Evolutionary conservation across 306 rosid species (phyloP), one percentile per base, ranked within the genome.

Genomic region (Fragaria ananassa): DNA sequence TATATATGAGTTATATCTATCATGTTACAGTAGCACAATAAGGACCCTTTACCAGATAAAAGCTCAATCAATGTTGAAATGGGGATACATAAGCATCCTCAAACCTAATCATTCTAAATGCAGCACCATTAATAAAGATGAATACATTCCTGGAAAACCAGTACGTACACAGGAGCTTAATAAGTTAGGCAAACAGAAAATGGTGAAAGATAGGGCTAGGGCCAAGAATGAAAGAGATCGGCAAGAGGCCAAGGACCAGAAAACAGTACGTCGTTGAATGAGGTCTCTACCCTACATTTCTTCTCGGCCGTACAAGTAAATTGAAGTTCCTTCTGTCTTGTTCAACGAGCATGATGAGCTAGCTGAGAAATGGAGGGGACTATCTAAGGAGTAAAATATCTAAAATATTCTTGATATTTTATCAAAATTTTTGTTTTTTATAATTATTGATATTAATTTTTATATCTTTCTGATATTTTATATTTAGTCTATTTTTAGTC

Each of bases 261-360:
- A 39, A 17, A 41, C 8, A 39, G n/a, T 31, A 41, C 19, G 44
- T 25, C 0, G 25, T 34, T 70, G 63, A 51, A 35, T 17, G 8
- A 3, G 69, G 29, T 23, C 37, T 15, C 68, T 42, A 51, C 37
- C 77, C 69, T 60, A 74, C 78, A 17, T 17, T 5, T 53, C 23
- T 57, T 8, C 41, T 61, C 41, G 41, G 49, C 12, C 41, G 44
- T 29, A 42, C 58, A 42, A 34, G 31, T 3, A 58, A 73, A 57
- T 60, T 60, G 58, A 74, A 60, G 27, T 74, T 60, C 77, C 45
- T 74, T 60, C 25, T 73, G 76, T 57, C 60, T 29, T 73, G 68
- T 41, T 57, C 53, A 41, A 15, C 51, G 3, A 73, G 53, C 67
- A 56, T 21, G 62, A 53, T 53, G 23, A 18, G 4, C 2, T 23